phyloP scores from a whole-genome alignment of 352 stramenopile genomes.

The Phytophthora pluvialis region DNA sequence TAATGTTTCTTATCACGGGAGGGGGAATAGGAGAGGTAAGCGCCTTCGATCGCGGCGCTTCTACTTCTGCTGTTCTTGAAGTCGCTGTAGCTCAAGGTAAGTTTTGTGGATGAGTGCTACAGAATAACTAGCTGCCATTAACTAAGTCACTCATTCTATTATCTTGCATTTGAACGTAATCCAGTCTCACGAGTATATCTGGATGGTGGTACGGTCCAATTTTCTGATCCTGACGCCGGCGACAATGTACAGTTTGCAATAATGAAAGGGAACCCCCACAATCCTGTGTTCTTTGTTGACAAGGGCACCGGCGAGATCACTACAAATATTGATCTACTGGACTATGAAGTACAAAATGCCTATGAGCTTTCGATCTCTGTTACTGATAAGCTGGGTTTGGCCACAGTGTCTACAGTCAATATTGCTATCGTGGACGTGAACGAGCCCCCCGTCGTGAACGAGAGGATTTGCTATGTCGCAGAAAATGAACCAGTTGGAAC shows the following conservation, averaged over 20 bases:
- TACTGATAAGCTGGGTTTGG: conserved; percentile 19
- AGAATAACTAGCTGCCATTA: not conserved
- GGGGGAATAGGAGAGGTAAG: conserved; percentile 57
- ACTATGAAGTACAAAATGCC: conserved; percentile 20
- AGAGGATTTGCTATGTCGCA: conserved; percentile 17
- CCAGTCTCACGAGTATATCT: conserved; percentile 21
- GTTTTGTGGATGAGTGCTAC: not conserved
- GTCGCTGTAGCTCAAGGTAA: conserved; percentile 52
- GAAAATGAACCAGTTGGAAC: conserved; percentile 22
- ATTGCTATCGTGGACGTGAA: conserved; percentile 27
- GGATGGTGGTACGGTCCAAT: conserved; percentile 17
- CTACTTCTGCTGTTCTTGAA: conserved; percentile 39
- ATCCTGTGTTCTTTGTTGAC: conserved; percentile 33
- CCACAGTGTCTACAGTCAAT: conserved; percentile 13
- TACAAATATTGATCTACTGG: conserved; percentile 28
- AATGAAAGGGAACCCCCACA: conserved; percentile 11
- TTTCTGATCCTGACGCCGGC: conserved; percentile 21
- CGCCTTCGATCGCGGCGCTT: conserved; percentile 41
- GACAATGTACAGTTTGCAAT: conserved; percentile 30
- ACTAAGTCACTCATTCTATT: not conserved
- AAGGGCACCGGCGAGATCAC: conserved; percentile 23
- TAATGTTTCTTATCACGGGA: conserved; percentile 45
- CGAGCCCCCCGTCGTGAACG: conserved; percentile 24
- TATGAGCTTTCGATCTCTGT: conserved; percentile 29
- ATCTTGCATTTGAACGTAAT: not conserved